A percentile compares a stretch with the other conserved stretches of the same genome.
Conservation (phyloP, 73 alveolate genomes). For the Breviolum minutum region DNA sequence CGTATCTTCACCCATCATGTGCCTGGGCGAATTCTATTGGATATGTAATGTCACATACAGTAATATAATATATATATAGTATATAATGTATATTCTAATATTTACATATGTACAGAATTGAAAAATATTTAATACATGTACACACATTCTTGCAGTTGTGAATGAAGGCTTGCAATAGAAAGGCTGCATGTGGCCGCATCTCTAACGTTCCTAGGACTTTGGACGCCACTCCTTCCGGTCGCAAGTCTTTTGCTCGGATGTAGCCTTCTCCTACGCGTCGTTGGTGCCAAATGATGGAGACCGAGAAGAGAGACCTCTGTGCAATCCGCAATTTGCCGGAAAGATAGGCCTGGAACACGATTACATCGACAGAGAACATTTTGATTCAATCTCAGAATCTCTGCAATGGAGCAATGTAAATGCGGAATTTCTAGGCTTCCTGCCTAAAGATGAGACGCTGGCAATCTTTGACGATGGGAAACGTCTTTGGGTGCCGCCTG, state of each 20-base stretch:
- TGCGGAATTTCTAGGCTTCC: conserved; percentile 26
- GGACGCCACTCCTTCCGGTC: conserved; percentile 92
- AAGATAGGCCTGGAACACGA: conserved; percentile 5
- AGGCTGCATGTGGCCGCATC: neutral
- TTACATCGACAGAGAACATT: neutral
- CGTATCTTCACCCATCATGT: conserved; percentile 60
- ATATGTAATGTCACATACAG: too few species aligned
- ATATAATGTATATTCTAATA: neutral
- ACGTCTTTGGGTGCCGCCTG: conserved; percentile 84
- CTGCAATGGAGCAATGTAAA: neutral
- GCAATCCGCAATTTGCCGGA: conserved; percentile 94
- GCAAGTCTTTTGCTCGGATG: conserved; percentile 76
- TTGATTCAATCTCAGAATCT: neutral
- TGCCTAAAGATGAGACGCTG: conserved; percentile 50
- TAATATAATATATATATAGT: neutral
- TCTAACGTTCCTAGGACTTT: conserved; percentile 14
- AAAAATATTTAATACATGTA: too few species aligned
- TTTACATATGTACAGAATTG: neutral
- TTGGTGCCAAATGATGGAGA: conserved; percentile 63
- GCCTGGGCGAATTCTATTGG: neutral
- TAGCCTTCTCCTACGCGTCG: conserved; percentile 59
- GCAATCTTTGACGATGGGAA: conserved; percentile 82
- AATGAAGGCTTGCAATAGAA: neutral
- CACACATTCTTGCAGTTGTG: too few species aligned
- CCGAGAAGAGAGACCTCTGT: conserved; percentile 59